Evolutionary conservation across 2,329 filamentous ascomycete genomes (phyloP), one percentile per base, ranked within the genome.

Genomic region (Aspergillus thermomutatus): DNA sequence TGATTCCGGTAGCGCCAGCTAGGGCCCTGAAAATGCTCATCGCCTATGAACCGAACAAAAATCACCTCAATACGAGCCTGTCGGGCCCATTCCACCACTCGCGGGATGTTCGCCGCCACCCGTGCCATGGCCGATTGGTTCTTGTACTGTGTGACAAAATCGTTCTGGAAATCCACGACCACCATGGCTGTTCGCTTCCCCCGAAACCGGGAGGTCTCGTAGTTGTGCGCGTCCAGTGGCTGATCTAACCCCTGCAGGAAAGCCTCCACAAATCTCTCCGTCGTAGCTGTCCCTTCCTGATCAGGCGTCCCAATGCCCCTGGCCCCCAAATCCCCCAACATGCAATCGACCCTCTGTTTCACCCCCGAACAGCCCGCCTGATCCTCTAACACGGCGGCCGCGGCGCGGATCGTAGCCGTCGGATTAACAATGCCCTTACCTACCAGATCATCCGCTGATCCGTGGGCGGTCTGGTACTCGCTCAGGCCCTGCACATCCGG

Each of bases 81-180:
- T 28, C 50, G 21, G 34, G 50, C 50, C 27, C 28, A 26, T n/a
- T 27, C 21, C 21, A 52, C 11, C n/a, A 43, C 14, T 26, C 14
- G 50, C 11, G 50, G 31, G 21, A 52, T 52, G 50, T 49, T 51
- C 10, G 37, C 34, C 8, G 31, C 41, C 6, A 52, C 50, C 34
- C 50, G 21, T 11, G 19, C 14, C 21, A 52, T 25, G 14, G 37
- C 23, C 11, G 10, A 23, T 10, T 34, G 50, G 17, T 52, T 4
- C 3, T 34, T 17, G 14, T 31, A 52, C 25, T 45, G 34, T 3
- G 50, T 52, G 50, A 52, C 50, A 17, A 26, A 41, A 9, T 52
- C 53, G 48, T 55, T 55, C n/a, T 55, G 53, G 9, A 50, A 55
- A 7, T 55, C 53, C 19, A 55, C 53, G 9, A 55, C 47, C 19